These are phyloP conservation scores for Myxozyma nipponensis DNA, from an alignment of 805 yeast species.

Conservation along the genomic window DNA sequence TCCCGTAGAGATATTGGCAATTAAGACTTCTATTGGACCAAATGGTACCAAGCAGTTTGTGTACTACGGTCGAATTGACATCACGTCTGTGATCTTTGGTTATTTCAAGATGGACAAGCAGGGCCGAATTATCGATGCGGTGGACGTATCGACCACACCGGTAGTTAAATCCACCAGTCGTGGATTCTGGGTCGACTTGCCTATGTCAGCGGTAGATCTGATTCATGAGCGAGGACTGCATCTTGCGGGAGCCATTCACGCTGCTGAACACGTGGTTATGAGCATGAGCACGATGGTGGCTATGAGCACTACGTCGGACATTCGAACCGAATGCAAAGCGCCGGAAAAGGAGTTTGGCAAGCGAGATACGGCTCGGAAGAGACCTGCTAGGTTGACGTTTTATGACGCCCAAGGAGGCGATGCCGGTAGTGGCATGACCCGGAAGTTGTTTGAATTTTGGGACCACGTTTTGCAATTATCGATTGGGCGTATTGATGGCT, in stretches of 20 bases:
- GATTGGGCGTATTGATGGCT: constrained; percentile 52
- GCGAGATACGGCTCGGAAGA: constrained; percentile 60
- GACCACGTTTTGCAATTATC: constrained; percentile 64
- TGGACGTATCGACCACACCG: constrained; percentile 79
- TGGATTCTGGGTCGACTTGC: constrained; percentile 92
- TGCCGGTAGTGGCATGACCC: constrained; percentile 55
- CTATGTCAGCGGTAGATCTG: constrained; percentile 56
- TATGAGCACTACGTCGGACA: constrained; percentile 61
- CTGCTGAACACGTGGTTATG: constrained; percentile 88
- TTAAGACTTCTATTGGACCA: constrained; percentile 21
- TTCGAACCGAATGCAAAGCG: constrained; percentile 92
- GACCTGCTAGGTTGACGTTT: constrained; percentile 86
- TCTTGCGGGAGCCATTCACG: constrained; percentile 92
- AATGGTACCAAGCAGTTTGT: constrained; percentile 34
- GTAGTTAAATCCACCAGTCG: constrained; percentile 65
- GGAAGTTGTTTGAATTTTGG: constrained; percentile 74
- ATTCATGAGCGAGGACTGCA: constrained; percentile 57
- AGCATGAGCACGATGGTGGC: constrained; percentile 71
- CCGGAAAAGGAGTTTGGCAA: constrained; percentile 93
- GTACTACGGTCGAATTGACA: constrained; percentile 69
- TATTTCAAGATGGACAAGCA: constrained; percentile 79
- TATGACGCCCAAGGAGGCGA: constrained; percentile 80
- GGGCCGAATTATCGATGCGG: constrained; percentile 82
- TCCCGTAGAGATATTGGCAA: constrained; percentile 47
- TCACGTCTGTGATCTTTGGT: constrained; percentile 82